These are phyloP conservation scores for Coemansia sp. DNA, from an alignment of 192 early-diverging fungal species.

Conservation along the genomic window DNA sequence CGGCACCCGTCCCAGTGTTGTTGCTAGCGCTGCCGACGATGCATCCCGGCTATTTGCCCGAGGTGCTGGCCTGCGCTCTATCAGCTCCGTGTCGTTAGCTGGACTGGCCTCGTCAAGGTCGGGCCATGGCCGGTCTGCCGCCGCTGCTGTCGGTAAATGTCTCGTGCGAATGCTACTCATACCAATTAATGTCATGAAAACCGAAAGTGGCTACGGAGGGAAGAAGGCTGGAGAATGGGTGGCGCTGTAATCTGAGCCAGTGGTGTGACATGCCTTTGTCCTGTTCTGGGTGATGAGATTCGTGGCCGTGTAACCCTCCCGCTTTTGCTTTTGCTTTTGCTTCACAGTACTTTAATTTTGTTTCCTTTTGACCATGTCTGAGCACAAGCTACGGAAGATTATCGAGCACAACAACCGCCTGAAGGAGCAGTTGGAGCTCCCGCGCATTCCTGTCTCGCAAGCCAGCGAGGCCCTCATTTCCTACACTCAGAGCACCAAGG, in stretches of 20 bases:
- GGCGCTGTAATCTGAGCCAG: not conserved
- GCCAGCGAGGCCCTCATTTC: slow-evolving; percentile 62
- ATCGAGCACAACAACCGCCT: slow-evolving; percentile 72
- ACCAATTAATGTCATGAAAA: not conserved
- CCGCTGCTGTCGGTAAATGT: not conserved
- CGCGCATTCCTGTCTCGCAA: slow-evolving; percentile 72
- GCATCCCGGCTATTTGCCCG: not conserved
- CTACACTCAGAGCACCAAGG: slow-evolving; percentile 59
- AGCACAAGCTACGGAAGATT: slow-evolving; percentile 69
- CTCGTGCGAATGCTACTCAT: not conserved
- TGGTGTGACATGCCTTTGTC: not conserved
- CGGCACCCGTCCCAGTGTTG: not conserved
- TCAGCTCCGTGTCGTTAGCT: not conserved
- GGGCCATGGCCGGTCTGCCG: not conserved
- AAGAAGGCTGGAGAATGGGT: not conserved
- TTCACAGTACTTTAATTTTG: no score
- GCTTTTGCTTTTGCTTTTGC: no score
- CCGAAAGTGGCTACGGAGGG: not conserved
- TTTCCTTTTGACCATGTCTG: slow-evolving; percentile 40
- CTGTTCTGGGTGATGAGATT: not conserved
- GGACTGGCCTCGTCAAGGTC: not conserved
- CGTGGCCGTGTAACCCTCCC: no score
- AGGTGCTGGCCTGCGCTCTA: not conserved
- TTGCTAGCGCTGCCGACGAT: not conserved
- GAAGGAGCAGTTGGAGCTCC: slow-evolving; percentile 75